Base-by-base conservation (phyloP, 2,329 filamentous ascomycete species). In the Eutypella sp. region DNA sequence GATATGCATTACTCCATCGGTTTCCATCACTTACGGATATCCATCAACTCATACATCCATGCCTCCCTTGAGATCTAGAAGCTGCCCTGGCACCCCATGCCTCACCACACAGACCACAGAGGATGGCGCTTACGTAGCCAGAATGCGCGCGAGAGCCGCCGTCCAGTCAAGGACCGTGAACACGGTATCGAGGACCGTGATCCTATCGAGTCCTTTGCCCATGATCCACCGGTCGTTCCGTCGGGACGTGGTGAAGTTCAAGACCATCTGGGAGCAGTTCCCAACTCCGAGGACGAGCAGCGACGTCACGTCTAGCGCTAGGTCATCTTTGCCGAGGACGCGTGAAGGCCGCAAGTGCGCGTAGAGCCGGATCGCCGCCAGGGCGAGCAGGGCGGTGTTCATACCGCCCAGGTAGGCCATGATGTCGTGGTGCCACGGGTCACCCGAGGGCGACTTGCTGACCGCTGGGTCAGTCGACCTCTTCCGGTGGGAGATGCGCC, bases 371-470 rank as follows among this genome's bases (percentile, higher is more conserved):
- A 57, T 40, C 15, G 45, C 15, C 5, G 57, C 54, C 27, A 59
- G 49, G 11, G 52, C 25, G 4, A 50, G 49, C 19, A 58, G 41
- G 9, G 57, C 47, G 3, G 47, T 49, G 49, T 58, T 57, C 46
- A 59, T 54, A 23, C 37, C 47, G 8, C 57, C 57, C 11, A 59
- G 54, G 40, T 57, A 59, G 6, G 51, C 42, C 51, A 59, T 48
- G 29, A 56, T 50, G 45, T 59, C 57, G 45, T 57, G 54, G 47
- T 59, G 57, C 56, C 54, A 59, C 13, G 20, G 29, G 42, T 58
- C 57, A 8, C 57, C 56, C 8, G 20, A 11, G 18, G 50, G 16
- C 10, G 46, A 40, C 5, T 37, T 34, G 2, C 41, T 42, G 38
- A 56, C 46, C 20, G 41, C 29, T 13, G 46, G 6, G 31, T 56